Evolutionary conservation across 2,329 filamentous ascomycete genomes (phyloP).

Genomic region (Cordyceps tenuipes): DNA sequence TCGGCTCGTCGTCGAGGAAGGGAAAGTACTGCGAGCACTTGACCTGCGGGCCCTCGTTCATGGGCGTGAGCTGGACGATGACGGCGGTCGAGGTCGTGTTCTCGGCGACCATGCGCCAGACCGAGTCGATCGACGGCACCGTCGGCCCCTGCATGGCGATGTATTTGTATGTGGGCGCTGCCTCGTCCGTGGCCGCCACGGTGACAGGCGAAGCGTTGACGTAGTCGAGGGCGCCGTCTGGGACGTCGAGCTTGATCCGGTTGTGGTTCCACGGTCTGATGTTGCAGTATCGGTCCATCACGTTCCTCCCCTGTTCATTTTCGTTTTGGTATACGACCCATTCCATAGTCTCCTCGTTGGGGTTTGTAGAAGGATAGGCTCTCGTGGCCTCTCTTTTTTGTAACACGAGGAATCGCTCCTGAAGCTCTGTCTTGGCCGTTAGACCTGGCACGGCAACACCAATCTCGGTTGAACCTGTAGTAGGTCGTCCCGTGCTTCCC

Average conservation of each 20-base stretch:
- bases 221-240: constrained; percentile 64
- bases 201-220: constrained; percentile 72
- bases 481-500: too few relatives aligned
- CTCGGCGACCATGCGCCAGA: constrained; percentile 94
- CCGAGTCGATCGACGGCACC: constrained; percentile 62
- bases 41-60: constrained; percentile 65
- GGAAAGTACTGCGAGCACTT: constrained; percentile 93
- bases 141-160: constrained; percentile 95
- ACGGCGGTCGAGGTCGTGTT: constrained; percentile 65
- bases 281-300: constrained; percentile 77
- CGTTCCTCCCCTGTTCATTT: constrained; percentile 21
- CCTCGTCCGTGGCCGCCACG: constrained; percentile 35
- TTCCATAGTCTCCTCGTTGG: constrained; percentile 24
- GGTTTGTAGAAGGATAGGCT: constrained; percentile 30
- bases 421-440: constrained; percentile 34
- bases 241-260: constrained; percentile 71
- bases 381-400: constrained; percentile 45
- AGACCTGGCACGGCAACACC: background rate
- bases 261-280: constrained; percentile 87
- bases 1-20: constrained; percentile 40
- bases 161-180: constrained; percentile 48
- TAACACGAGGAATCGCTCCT: constrained; percentile 42
- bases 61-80: constrained; percentile 91
- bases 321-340: constrained; percentile 30
- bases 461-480: background rate